Evolutionary conservation across 352 stramenopile species (phyloP).

Genomic region (Bremia lactucae): DNA sequence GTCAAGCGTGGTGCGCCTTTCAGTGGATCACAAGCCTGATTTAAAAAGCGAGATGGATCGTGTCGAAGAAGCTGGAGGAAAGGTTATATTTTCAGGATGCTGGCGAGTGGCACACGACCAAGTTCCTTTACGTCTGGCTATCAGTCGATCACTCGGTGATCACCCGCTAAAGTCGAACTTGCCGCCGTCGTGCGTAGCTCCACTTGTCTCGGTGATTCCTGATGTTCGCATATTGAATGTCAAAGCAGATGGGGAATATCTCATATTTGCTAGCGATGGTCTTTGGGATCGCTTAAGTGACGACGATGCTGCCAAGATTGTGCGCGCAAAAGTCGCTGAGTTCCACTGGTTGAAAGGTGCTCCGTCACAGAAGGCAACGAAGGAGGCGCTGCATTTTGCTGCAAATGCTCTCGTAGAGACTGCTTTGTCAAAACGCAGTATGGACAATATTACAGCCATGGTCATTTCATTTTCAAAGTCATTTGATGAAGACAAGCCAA

Average conservation of each 20-base stretch:
- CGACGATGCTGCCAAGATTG: slow-evolving; percentile 48
- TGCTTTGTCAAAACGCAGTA: slow-evolving; percentile 54
- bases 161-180: slow-evolving; percentile 67
- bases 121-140: slow-evolving; percentile 55
- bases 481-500: slow-evolving; percentile 7
- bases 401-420: slow-evolving; percentile 57
- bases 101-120: slow-evolving; percentile 76
- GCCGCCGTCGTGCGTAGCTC: slow-evolving; percentile 41
- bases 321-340: slow-evolving; percentile 43
- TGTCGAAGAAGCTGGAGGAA: slow-evolving; percentile 53
- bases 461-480: slow-evolving; percentile 44
- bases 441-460: slow-evolving; percentile 80
- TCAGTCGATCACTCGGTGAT: slow-evolving; percentile 69
- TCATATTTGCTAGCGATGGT: slow-evolving; percentile 71
- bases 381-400: slow-evolving; percentile 45
- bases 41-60: slow-evolving; percentile 46
- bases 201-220: slow-evolving; percentile 58
- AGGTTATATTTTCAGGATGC: slow-evolving; percentile 73
- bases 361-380: slow-evolving; percentile 15
- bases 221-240: slow-evolving; percentile 65
- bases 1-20: slow-evolving; percentile 38
- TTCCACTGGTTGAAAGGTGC: slow-evolving; percentile 19
- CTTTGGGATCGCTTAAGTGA: slow-evolving; percentile 72
- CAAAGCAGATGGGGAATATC: slow-evolving; percentile 34
- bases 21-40: slow-evolving; percentile 73